phyloP scores from a whole-genome alignment of 345 rosid genomes.

The Lepidium didymum region DNA sequence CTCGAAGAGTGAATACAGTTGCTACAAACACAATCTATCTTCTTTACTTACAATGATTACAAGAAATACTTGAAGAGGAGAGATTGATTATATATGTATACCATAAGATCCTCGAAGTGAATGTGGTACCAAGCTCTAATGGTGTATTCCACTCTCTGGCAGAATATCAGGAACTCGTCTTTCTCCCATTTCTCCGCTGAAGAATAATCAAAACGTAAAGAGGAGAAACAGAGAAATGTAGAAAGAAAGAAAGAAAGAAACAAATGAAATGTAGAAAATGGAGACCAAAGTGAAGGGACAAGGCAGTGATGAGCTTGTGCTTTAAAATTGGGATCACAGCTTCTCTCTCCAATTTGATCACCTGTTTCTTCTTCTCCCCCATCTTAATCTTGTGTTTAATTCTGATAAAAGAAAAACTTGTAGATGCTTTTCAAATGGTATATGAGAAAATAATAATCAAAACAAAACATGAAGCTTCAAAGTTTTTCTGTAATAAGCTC shows the following conservation, averaged over 20 bases:
- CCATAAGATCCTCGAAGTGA: constrained; percentile 74
- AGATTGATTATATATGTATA: background rate
- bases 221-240: constrained; percentile 14
- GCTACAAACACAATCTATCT: constrained; percentile 32
- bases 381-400: constrained; percentile 25
- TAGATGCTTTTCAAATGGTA: background rate
- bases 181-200: constrained; percentile 33
- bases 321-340: constrained; percentile 71
- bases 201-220: constrained; percentile 5
- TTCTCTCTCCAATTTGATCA: constrained; percentile 56
- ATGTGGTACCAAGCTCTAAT: constrained; percentile 70
- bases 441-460: background rate
- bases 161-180: constrained; percentile 52
- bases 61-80: background rate
- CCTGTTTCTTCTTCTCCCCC: constrained; percentile 51
- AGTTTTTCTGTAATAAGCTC: background rate
- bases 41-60: background rate
- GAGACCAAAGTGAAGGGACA: constrained; percentile 44
- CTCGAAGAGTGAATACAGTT: constrained; percentile 62
- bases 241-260: background rate
- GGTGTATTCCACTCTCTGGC: constrained; percentile 54
- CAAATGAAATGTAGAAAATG: background rate
- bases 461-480: constrained; percentile 11
- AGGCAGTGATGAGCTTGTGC: constrained; percentile 40
- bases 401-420: background rate